These are phyloP conservation scores for Penicillium concentricum DNA, from an alignment of 2,329 filamentous ascomycete species.

Conservation along the genomic window DNA sequence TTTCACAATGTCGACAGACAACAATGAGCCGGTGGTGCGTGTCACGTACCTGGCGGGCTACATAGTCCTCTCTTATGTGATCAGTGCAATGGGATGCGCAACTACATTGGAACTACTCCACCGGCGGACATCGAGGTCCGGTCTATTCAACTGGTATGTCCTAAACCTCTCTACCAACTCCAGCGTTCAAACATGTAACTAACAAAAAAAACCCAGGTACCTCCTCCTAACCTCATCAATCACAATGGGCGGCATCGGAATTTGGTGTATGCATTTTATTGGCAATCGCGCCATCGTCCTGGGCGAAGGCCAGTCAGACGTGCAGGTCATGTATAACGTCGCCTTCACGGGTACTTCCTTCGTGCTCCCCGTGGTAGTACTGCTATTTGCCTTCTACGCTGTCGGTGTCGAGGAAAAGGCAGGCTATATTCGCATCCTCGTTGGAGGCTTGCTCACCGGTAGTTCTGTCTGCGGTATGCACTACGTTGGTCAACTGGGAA, in stretches of 20 bases:
- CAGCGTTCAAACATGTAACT: background rate
- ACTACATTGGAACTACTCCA: conserved; percentile 82
- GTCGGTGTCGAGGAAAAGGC: conserved; percentile 62
- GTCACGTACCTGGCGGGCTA: conserved; percentile 56
- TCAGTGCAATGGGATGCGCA: conserved; percentile 72
- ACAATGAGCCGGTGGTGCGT: conserved; percentile 8
- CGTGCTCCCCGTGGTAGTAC: conserved; percentile 73
- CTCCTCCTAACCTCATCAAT: conserved; percentile 64
- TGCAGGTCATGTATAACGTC: conserved; percentile 73
- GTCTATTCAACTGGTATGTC: conserved; percentile 66
- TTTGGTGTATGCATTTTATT: conserved; percentile 81
- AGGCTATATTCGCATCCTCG: conserved; percentile 57
- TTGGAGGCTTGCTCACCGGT: conserved; percentile 69
- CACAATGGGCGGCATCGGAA: conserved; percentile 71
- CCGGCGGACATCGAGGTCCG: conserved; percentile 67
- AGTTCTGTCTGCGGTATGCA: conserved; percentile 81
- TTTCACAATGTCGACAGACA: conserved; percentile 20
- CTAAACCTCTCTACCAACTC: background rate
- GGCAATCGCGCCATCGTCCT: conserved; percentile 77
- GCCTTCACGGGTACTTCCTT: conserved; percentile 74
- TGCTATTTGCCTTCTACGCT: conserved; percentile 69
- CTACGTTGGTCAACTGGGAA: conserved; percentile 81
- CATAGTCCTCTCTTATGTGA: conserved; percentile 65
- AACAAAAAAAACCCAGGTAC: conserved; percentile 46
- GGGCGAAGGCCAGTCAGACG: conserved; percentile 57